Evolutionary conservation across 2,329 filamentous ascomycete genomes (phyloP).

Genomic region (Fusarium oxysporum): DNA sequence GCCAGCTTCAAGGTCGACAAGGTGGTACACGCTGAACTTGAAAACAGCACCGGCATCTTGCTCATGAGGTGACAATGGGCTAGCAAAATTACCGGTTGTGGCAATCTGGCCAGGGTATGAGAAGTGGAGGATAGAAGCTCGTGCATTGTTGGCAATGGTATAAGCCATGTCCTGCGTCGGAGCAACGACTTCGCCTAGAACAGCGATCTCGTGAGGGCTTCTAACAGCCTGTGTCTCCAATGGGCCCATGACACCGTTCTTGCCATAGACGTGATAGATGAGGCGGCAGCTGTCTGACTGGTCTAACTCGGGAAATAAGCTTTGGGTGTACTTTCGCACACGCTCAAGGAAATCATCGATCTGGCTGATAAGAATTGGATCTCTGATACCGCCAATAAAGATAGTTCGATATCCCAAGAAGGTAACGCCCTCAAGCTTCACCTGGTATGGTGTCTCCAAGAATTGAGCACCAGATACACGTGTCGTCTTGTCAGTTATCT

Average conservation of each 20-base stretch:
- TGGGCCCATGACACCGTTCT: constrained; percentile 50
- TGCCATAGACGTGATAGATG: constrained; percentile 59
- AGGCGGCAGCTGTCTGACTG: constrained; percentile 51
- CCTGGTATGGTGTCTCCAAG: constrained; percentile 52
- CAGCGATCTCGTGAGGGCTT: constrained; percentile 54
- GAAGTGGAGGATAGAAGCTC: constrained; percentile 57
- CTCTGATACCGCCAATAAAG: constrained; percentile 58
- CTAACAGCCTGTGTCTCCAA: constrained; percentile 40
- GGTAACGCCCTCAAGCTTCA: constrained; percentile 62
- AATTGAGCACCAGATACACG: constrained; percentile 56
- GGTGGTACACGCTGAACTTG: constrained; percentile 60
- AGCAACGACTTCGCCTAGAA: constrained; percentile 60
- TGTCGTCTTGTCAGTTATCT: constrained; percentile 49
- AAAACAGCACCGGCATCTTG: constrained; percentile 50
- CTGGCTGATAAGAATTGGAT: constrained; percentile 59
- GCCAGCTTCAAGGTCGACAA: constrained; percentile 53
- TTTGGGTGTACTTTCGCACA: constrained; percentile 44
- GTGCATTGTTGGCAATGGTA: constrained; percentile 55
- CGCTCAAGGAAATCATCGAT: constrained; percentile 50
- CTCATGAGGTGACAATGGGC: constrained; percentile 38
- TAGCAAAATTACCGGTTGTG: constrained; percentile 62
- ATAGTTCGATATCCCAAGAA: constrained; percentile 57
- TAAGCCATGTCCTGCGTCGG: constrained; percentile 56
- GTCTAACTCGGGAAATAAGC: constrained; percentile 36
- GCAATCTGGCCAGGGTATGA: constrained; percentile 61